Evolutionary conservation across 2,329 filamentous ascomycete species (phyloP), one percentile per base, ranked within the genome.

Genomic region (Sporothrix dimorphospora): DNA sequence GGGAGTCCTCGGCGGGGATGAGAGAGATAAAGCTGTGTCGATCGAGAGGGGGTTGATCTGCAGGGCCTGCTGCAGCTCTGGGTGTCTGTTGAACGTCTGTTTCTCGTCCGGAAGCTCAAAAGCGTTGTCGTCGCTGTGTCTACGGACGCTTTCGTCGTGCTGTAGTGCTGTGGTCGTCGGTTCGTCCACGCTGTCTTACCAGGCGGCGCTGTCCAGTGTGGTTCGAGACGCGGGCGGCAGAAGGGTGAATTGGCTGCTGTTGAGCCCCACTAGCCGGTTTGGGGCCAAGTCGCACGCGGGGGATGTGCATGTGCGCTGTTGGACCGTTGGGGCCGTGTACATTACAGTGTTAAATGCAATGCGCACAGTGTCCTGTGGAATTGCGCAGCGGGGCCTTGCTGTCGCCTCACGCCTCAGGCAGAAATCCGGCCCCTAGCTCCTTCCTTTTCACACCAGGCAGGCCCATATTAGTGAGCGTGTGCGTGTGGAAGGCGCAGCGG

Each of bases 61-160:
- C 69, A 71, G 65, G 65, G 27, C 69, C 69, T 42, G 72, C 69
- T 73, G 72, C 69, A 65, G 21, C 24, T 55, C 40, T 16, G n/a
- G 40, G 19, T 8, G 40, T 21, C 38, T 12, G 47, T 16, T 65
- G 59, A 24, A 3, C 19, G n/a, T 40, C 16, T 30, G 30, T 40
- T 30, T 0, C n/a, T 45, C 11, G 38, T 63, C 38, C 38, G 12
- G 38, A 63, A 45, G 42, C 63, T 47, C 42, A 49, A 49, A 34
- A 24, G n/a, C 12, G 5, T 21, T 4, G 21, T 24, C 21, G 57
- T 47, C 42, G 19, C 12, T 16, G 3, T 45, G 57, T 57, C 27
- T 24, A 38, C 38, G 30, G 34, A 21, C 38, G 59, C 59, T 42
- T 27, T 16, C 19, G 57, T 63, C 38, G 53, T 57, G 27, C 53